Conservation (phyloP, 306 rosid genomes). For the Nissolia schottii region DNA sequence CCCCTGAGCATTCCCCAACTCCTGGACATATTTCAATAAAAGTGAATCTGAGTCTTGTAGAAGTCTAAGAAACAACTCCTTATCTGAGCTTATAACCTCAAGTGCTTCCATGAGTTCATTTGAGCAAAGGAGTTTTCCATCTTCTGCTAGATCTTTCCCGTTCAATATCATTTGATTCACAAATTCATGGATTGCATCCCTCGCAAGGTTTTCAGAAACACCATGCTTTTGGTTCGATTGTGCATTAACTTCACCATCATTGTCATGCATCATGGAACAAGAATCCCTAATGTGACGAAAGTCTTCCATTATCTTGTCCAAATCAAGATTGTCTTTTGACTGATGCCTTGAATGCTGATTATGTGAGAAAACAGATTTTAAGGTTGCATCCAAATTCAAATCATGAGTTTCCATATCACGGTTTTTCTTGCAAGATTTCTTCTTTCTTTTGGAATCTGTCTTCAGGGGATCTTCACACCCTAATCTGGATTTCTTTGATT, state of each 20-base stretch:
- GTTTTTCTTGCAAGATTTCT: conserved; percentile 63
- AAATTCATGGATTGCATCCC: conserved; percentile 52
- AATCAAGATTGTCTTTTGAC: conserved; percentile 38
- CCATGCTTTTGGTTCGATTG: conserved; percentile 40
- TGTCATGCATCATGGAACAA: conserved; percentile 32
- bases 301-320: conserved; percentile 76
- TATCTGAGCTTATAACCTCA: conserved; percentile 69
- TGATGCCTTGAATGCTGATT: conserved; percentile 39
- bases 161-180: conserved; percentile 47
- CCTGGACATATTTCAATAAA: conserved; percentile 56
- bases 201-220: conserved; percentile 53
- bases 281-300: conserved; percentile 49
- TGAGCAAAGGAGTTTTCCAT: conserved; percentile 46
- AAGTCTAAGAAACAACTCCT: conserved; percentile 62
- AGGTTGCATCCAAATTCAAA: conserved; percentile 35
- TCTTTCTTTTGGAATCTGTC: conserved; percentile 40
- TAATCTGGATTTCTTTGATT: conserved; percentile 29
- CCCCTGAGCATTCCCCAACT: conserved; percentile 45
- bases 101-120: conserved; percentile 65
- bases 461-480: conserved; percentile 30
- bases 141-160: conserved; percentile 54
- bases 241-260: conserved; percentile 35
- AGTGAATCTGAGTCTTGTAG: conserved; percentile 73
- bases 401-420: conserved; percentile 52
- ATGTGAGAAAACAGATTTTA: conserved; percentile 37